Evolutionary conservation across 768 basidiomycete genomes (phyloP), one percentile per base, ranked within the genome.

Genomic region (Pholiota microspora): DNA sequence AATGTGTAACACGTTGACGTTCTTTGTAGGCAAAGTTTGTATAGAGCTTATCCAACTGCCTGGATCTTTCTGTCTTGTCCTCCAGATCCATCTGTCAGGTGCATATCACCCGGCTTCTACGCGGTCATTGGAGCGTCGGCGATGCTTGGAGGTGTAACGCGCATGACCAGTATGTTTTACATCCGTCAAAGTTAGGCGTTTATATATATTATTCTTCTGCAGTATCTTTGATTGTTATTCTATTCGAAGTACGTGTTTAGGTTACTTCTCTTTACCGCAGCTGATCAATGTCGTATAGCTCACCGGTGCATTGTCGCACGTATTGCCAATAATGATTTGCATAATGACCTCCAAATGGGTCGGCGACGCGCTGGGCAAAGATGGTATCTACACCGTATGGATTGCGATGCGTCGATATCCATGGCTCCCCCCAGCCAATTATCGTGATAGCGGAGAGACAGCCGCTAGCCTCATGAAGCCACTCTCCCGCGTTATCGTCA

Each of bases 261-360:
- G 15, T 13, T 36, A n/a, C 7, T 23, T 21, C 5, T 18, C 4
- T 21, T 21, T 3, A 9, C 4, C 35, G 23, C 49, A 50, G 24
- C 10, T 16, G 42, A 10, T 4, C 5, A 16, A 27, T 45, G 31
- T 46, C n/a, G n/a, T 51, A 16, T 36, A 88, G 86, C 72, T 89
- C n/a, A 89, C 88, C 18, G 88, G 88, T 12, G 88, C 88, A 3
- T 72, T 89, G 24, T 89, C 87, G 12, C 88, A 89, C 69, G 88
- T 89, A n/a, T 73, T 89, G 28, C 88, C 88, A 13, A 88, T 89
- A 65, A 89, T 89, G 88, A 83, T 89, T 44, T 83, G 82, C 51
- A 86, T 89, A 49, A 87, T 88, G 83, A 80, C 82, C 16, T 76
- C 86, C 7, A 89, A 89, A 72, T 89, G 84, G 83, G 83, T 89